A percentile compares a stretch with the other conserved stretches of the same genome.
These are phyloP conservation scores for Starmerella bacillaris DNA, from an alignment of 805 yeast genomes.

Conservation along the genomic window DNA sequence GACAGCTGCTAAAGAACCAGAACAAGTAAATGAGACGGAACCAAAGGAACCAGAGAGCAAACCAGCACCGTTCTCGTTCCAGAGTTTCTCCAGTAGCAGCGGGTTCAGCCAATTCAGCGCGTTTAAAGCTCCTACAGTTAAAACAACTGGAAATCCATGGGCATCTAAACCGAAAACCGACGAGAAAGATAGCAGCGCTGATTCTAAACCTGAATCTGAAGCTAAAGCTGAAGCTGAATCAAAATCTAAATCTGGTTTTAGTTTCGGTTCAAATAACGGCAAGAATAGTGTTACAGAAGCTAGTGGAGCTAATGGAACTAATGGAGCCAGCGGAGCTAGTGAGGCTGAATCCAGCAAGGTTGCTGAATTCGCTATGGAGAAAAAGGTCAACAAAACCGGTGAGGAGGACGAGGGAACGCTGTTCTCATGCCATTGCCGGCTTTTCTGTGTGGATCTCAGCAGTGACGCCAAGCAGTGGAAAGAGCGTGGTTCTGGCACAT, in stretches of 20 bases:
- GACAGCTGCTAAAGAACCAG: background rate
- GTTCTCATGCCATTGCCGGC: constrained; percentile 54
- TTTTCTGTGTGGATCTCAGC: constrained; percentile 47
- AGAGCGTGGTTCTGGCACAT: constrained; percentile 76
- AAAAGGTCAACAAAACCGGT: constrained; percentile 48
- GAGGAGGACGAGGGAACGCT: constrained; percentile 69
- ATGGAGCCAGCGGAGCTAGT: background rate
- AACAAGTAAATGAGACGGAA: background rate
- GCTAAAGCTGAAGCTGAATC: background rate
- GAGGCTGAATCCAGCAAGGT: constrained; percentile 11
- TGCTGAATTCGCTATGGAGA: constrained; percentile 22
- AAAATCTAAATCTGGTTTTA: background rate
- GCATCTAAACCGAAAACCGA: constrained; percentile 25
- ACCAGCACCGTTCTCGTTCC: background rate
- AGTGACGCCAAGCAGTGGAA: constrained; percentile 75
- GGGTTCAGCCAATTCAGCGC: constrained; percentile 7
- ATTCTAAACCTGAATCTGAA: background rate
- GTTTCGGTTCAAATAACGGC: too few species aligned
- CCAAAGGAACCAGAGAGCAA: background rate
- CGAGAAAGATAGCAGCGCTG: constrained; percentile 5
- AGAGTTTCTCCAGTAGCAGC: constrained; percentile 7
- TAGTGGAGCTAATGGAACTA: too few species aligned
- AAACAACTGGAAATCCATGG: constrained; percentile 29
- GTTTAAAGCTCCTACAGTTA: background rate
- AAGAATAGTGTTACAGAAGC: too few species aligned